Conservation (phyloP, 2,329 filamentous ascomycete genomes). For the Alternaria gansuensis region DNA sequence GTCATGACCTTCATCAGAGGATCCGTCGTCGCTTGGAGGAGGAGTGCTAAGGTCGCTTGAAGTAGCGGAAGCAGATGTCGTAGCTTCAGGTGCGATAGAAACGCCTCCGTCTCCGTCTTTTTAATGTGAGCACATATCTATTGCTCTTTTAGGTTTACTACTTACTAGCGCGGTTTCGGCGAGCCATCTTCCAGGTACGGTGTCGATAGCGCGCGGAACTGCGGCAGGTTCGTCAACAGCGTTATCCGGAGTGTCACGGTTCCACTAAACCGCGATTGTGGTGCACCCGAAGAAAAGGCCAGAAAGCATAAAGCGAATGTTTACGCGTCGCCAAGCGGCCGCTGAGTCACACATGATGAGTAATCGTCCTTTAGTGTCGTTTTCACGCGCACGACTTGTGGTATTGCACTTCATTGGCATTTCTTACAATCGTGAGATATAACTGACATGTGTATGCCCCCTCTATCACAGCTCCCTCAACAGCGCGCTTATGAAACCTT, state of each 20-base stretch:
- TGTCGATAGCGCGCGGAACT: neutral
- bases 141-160: neutral
- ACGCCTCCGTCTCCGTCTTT: slow-evolving; percentile 11
- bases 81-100: neutral
- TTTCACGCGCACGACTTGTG: neutral
- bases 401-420: neutral
- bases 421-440: neutral
- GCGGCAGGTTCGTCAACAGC: neutral
- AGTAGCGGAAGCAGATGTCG: neutral
- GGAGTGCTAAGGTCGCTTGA: slow-evolving; percentile 7
- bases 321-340: slow-evolving; percentile 2
- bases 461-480: slow-evolving; percentile 23
- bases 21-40: slow-evolving; percentile 7
- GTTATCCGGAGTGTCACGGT: neutral
- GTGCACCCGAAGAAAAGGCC: neutral
- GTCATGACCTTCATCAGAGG: slow-evolving; percentile 2
- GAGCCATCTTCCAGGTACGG: neutral
- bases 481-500: slow-evolving; percentile 34
- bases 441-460: neutral
- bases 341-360: slow-evolving; percentile 1
- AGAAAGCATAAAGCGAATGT: slow-evolving; percentile 1
- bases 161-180: slow-evolving; percentile 3
- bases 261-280: neutral
- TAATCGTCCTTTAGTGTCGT: neutral
- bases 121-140: neutral